These are phyloP conservation scores for Coemansia furcata DNA, from an alignment of 192 early-diverging fungal genomes.

Conservation along the genomic window DNA sequence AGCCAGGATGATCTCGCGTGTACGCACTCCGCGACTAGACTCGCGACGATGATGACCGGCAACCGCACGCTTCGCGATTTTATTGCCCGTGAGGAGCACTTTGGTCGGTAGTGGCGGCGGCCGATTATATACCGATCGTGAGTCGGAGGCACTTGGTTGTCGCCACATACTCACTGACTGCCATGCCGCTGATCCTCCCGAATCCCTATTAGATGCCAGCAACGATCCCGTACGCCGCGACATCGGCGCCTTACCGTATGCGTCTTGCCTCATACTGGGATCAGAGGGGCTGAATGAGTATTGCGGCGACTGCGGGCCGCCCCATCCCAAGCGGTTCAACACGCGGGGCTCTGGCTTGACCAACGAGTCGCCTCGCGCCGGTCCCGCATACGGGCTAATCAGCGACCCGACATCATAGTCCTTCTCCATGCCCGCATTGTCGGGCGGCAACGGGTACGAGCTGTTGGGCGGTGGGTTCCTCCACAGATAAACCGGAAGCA, in stretches of 20 bases:
- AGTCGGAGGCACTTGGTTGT: not conserved
- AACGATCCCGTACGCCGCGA: slow-evolving; percentile 2
- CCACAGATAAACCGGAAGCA: slow-evolving; percentile 43
- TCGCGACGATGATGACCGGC: slow-evolving; percentile 17
- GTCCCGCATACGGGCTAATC: not conserved
- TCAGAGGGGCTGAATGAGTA: not conserved
- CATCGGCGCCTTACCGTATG: not conserved
- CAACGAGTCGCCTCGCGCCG: not conserved
- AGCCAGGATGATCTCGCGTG: slow-evolving; percentile 34
- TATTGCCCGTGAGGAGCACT: not conserved
- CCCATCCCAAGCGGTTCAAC: not conserved
- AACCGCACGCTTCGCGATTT: not conserved
- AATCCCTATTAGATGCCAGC: not conserved
- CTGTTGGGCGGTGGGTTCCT: slow-evolving; percentile 46
- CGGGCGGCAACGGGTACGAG: slow-evolving; percentile 42
- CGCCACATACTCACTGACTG: not conserved
- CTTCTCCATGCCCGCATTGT: not conserved
- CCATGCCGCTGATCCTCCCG: not conserved
- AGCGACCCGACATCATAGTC: not conserved
- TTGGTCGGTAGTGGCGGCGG: not conserved
- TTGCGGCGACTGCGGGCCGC: not conserved
- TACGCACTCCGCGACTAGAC: slow-evolving; percentile 32
- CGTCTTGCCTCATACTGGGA: not conserved
- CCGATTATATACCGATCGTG: not conserved
- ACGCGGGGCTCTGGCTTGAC: not conserved